A percentile compares a stretch with the other conserved stretches of the same genome.
These are phyloP conservation scores for Silene latifolia DNA, from an alignment of 148 eudicot genomes.

Conservation along the genomic window DNA sequence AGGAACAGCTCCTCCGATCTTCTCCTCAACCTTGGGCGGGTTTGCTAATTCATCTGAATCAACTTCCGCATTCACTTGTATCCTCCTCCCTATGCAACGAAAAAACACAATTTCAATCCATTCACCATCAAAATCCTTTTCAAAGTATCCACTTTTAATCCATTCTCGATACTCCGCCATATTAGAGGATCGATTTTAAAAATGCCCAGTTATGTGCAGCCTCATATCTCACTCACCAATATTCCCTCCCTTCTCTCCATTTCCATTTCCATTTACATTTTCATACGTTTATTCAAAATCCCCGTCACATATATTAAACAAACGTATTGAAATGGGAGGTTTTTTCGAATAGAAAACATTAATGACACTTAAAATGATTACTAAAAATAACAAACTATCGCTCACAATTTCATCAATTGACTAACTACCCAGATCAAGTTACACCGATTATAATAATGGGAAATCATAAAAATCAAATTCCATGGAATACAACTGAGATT, in stretches of 20 bases:
- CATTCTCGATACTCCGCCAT: not conserved
- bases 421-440: conserved; percentile 6
- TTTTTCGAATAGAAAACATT: too few species aligned
- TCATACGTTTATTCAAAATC: too few species aligned
- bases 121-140: not conserved
- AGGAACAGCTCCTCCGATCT: conserved; percentile 89
- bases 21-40: conserved; percentile 90
- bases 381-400: too few species aligned
- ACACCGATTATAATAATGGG: not conserved
- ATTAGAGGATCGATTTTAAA: not conserved
- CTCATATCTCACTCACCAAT: not conserved
- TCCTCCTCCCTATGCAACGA: conserved; percentile 49
- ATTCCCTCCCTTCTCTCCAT: not conserved
- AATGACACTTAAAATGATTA: too few species aligned
- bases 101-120: conserved; percentile 10
- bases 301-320: too few species aligned
- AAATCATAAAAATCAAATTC: not conserved
- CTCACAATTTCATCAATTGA: not conserved
- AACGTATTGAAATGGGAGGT: too few species aligned
- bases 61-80: conserved; percentile 76
- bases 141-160: not conserved
- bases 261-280: too few species aligned
- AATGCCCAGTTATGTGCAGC: not conserved
- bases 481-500: too few species aligned
- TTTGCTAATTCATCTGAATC: conserved; percentile 67